Percentiles rank a stretch among this genome's conserved stretches.
phyloP scores from a whole-genome alignment of 2,329 filamentous ascomycete species.

The Fusarium sterilihyphosum region DNA sequence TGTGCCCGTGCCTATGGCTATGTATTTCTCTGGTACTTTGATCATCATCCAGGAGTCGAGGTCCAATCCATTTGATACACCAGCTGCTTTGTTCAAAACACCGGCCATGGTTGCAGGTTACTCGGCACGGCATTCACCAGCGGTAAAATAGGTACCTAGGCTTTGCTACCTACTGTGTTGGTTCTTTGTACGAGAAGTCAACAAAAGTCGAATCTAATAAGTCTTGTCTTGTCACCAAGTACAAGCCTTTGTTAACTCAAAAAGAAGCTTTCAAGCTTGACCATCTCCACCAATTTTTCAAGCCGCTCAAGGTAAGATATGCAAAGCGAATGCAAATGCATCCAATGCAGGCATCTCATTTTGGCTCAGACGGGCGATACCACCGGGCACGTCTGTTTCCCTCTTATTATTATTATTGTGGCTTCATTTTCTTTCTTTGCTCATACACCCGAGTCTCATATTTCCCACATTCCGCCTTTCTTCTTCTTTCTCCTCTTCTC shows the following conservation, averaged over 20 bases:
- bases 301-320: conserved; percentile 2
- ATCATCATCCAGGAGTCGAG: conserved; percentile 17
- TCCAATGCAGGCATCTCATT: conserved; percentile 7
- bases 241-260: neutral
- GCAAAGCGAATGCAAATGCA: conserved; percentile 2
- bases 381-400: neutral
- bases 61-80: conserved; percentile 13
- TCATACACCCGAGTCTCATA: conserved; percentile 15
- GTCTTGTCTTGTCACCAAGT: neutral
- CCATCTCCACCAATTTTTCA: conserved; percentile 19
- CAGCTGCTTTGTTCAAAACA: conserved; percentile 9
- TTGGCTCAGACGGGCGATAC: conserved; percentile 9
- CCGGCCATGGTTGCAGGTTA: conserved; percentile 5
- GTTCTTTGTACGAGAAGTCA: neutral
- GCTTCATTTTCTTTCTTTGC: conserved; percentile 14
- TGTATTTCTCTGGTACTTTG: conserved; percentile 2
- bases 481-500: neutral
- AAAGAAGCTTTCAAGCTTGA: conserved; percentile 20
- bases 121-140: conserved; percentile 5
- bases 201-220: neutral
- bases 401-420: neutral
- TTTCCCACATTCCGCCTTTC: neutral
- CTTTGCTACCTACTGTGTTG: neutral
- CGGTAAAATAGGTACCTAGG: neutral
- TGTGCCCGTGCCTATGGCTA: neutral